Percentiles rank a stretch among this genome's conserved stretches.
Conservation (phyloP, 2,329 filamentous ascomycete species). For the Nannizzia gypsea region DNA sequence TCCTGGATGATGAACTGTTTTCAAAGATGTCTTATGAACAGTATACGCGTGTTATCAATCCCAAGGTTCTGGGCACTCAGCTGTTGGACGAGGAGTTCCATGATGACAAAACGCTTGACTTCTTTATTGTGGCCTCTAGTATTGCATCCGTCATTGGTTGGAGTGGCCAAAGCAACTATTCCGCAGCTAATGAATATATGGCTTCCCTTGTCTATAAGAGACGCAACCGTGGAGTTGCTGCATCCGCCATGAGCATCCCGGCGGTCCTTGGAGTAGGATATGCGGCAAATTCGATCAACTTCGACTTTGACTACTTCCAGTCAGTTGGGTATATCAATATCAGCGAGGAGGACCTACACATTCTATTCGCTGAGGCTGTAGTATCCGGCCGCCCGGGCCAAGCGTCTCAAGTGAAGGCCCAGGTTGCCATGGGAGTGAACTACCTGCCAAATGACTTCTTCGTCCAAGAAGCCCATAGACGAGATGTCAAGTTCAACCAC, state of each 20-base stretch:
- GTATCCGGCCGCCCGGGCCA: conserved; percentile 28
- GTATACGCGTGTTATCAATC: conserved; percentile 22
- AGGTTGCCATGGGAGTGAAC: neutral
- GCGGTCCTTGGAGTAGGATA: conserved; percentile 7
- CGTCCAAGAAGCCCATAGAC: neutral
- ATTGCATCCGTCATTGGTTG: conserved; percentile 21
- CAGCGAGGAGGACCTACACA: conserved; percentile 41
- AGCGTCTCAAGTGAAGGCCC: neutral
- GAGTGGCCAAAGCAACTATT: conserved; percentile 28
- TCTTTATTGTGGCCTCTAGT: conserved; percentile 16
- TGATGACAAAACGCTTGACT: conserved; percentile 1
- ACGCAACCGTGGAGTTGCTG: conserved; percentile 6
- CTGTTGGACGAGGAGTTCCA: conserved; percentile 15
- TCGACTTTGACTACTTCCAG: neutral
- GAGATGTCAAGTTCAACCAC: neutral
- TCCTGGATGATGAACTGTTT: conserved; percentile 27
- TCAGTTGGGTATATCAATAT: neutral
- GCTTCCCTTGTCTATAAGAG: conserved; percentile 18
- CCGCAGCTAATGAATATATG: conserved; percentile 38
- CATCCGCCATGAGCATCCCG: conserved; percentile 7
- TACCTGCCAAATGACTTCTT: neutral
- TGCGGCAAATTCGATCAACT: conserved; percentile 7
- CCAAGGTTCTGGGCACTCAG: conserved; percentile 32
- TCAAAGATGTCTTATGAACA: conserved; percentile 23
- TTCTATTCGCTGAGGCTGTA: conserved; percentile 43